phyloP scores from a whole-genome alignment of 2,329 filamentous ascomycete species.

The Pleoardoris graminearum region DNA sequence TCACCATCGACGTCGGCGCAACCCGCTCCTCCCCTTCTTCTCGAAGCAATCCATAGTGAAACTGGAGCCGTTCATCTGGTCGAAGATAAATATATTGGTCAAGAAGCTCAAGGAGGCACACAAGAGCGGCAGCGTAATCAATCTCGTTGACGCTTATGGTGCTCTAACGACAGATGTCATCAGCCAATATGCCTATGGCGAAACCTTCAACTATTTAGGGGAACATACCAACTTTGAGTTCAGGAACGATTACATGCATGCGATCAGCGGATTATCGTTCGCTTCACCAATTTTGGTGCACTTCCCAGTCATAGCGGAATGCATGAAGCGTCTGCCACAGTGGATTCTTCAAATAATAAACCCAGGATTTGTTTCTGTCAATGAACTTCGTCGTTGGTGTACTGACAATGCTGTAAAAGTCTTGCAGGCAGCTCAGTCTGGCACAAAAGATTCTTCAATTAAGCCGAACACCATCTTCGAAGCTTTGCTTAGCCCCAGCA shows the following conservation, averaged over 20 bases:
- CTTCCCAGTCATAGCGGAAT: slow-evolving; percentile 2
- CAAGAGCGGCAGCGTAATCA: slow-evolving; percentile 3
- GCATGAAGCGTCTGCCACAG: slow-evolving; percentile 2
- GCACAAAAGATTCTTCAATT: neutral
- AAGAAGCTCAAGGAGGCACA: slow-evolving; percentile 6
- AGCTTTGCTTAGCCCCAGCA: slow-evolving; percentile 6
- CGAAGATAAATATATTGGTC: slow-evolving; percentile 11
- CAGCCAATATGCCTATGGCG: slow-evolving; percentile 14
- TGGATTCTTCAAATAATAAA: neutral
- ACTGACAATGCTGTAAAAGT: neutral
- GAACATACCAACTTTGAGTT: neutral
- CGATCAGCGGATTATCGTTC: neutral
- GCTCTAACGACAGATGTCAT: slow-evolving; percentile 21
- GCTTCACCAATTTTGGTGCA: neutral
- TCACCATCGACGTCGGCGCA: slow-evolving; percentile 27
- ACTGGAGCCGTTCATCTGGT: slow-evolving; percentile 26
- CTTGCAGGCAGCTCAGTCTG: neutral
- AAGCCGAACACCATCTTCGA: slow-evolving; percentile 12
- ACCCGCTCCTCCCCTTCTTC: slow-evolving; percentile 30
- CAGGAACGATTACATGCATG: slow-evolving; percentile 2
- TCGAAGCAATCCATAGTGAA: slow-evolving; percentile 22
- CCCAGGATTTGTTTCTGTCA: neutral
- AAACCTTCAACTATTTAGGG: slow-evolving; percentile 9
- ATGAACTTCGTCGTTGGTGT: slow-evolving; percentile 3
- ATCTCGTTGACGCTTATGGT: slow-evolving; percentile 3